Evolutionary conservation across 75 land plant genomes (phyloP), one percentile per base, ranked within the genome.

Genomic region (Cunninghamia lanceolata): DNA sequence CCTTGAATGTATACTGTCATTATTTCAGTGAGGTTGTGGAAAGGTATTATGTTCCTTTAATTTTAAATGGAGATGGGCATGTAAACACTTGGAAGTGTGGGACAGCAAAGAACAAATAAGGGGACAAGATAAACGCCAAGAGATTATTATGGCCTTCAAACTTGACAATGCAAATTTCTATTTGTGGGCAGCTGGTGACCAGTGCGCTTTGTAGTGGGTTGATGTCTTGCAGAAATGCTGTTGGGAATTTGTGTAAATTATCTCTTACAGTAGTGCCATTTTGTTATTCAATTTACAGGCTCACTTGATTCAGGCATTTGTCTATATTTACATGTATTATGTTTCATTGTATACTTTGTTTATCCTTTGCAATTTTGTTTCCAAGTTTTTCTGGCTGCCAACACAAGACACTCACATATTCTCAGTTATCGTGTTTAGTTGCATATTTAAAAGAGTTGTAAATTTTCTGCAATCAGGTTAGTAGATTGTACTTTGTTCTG

Each of bases 1-100:
- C 89, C 84, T 82, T 87, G 86, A 71, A 46, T 86, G 90, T 89
- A 86, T 63, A 34, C 25, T 38, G 8, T 10, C 38, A 82, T 73
- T 73, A 34, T 73, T 73, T 34, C 36, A 73, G 36, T 3, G 75
- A 32, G 75, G 16, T 73, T 73, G 75, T 73, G 75, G 36, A 73
- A 73, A 34, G 75, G 74, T 30, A 70, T n/a, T 25, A 70, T 13
- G 15, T 34, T 13, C 36, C 75, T 32, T 34, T 36, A n/a, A 34
- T 9, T 34, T 73, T 10, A 73, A 30, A 34, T 73, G 75, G 75
- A 32, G 34, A 34, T 73, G 13, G 36, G 38, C 34, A 73, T 73
- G 16, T 25, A 28, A 50, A 73, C 75, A 34, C 34, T 73, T 14
- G 16, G 34, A 32, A 73, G 75, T 73, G 75, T 34, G 36, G 75